A percentile compares a stretch with the other conserved stretches of the same genome.
These are phyloP conservation scores for Durio zibethinus DNA, from an alignment of 345 rosid species.

Conservation along the genomic window DNA sequence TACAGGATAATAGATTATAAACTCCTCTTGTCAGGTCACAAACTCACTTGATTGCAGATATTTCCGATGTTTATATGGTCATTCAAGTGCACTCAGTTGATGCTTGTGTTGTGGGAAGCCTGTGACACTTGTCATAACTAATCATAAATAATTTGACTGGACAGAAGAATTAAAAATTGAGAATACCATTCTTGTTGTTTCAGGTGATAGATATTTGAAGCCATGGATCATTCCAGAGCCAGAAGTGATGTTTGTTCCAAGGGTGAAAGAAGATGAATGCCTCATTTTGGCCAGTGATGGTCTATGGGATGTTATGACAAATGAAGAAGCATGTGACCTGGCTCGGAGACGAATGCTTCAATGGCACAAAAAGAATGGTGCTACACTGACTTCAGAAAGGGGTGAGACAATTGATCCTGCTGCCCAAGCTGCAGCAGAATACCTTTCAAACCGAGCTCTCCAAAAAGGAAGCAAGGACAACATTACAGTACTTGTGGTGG, in stretches of 20 bases:
- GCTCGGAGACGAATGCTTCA: constrained; percentile 76
- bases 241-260: constrained; percentile 74
- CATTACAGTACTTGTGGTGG: constrained; percentile 73
- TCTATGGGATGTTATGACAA: constrained; percentile 91
- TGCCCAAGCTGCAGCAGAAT: constrained; percentile 91
- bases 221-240: constrained; percentile 97
- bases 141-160: not conserved
- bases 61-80: not conserved
- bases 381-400: constrained; percentile 35
- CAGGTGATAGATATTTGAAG: constrained; percentile 92
- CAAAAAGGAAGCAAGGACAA: constrained; percentile 94
- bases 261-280: constrained; percentile 91
- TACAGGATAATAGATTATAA: not conserved
- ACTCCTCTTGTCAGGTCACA: not conserved
- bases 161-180: not conserved
- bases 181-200: constrained; percentile 11
- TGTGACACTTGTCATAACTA: not conserved
- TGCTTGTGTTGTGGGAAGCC: too few relatives aligned
- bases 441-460: constrained; percentile 67
- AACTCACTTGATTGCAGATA: not conserved
- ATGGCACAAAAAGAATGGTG: constrained; percentile 86
- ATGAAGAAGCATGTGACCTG: constrained; percentile 87
- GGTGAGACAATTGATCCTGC: constrained; percentile 69
- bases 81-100: not conserved
- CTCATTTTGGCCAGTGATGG: constrained; percentile 90